Conservation (phyloP, 2,329 filamentous ascomycete species). For the Cladosporium sp. region DNA sequence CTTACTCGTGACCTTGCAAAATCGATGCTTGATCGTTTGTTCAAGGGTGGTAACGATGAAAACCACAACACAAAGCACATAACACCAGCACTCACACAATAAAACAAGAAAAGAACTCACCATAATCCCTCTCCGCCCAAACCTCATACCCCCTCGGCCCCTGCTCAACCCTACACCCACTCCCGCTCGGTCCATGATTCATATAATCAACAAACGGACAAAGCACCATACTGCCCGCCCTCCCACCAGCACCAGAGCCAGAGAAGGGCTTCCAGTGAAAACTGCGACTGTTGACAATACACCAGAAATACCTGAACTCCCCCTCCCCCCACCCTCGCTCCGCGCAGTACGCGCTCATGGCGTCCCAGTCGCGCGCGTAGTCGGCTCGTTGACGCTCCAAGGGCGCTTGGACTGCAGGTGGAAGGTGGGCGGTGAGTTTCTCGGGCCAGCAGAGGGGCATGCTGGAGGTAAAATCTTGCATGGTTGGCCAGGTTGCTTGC, state of each 20-base stretch:
- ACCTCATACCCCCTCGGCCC: slow-evolving; percentile 52
- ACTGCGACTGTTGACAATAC: slow-evolving; percentile 57
- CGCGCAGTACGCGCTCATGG: slow-evolving; percentile 13
- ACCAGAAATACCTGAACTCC: slow-evolving; percentile 54
- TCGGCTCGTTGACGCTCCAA: slow-evolving; percentile 29
- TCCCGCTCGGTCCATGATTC: slow-evolving; percentile 48
- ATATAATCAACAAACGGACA: slow-evolving; percentile 72
- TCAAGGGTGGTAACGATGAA: too few species aligned
- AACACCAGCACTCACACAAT: too few species aligned
- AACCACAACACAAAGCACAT: not conserved
- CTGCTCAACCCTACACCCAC: slow-evolving; percentile 51
- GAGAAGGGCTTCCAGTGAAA: slow-evolving; percentile 52
- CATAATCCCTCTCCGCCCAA: slow-evolving; percentile 48
- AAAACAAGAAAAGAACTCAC: slow-evolving; percentile 25
- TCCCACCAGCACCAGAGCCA: slow-evolving; percentile 33
- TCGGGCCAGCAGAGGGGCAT: slow-evolving; percentile 55
- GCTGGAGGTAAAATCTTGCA: slow-evolving; percentile 53
- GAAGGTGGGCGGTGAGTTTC: slow-evolving; percentile 37
- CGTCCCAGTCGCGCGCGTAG: slow-evolving; percentile 23
- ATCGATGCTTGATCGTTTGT: too few species aligned
- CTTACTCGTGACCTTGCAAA: too few species aligned
- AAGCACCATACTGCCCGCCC: slow-evolving; percentile 60
- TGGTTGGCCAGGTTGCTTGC: slow-evolving; percentile 53
- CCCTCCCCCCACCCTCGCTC: slow-evolving; percentile 29
- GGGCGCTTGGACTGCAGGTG: slow-evolving; percentile 32